Conservation (phyloP, 2,329 filamentous ascomycete species). For the Thermothelomyces thermophilus region DNA sequence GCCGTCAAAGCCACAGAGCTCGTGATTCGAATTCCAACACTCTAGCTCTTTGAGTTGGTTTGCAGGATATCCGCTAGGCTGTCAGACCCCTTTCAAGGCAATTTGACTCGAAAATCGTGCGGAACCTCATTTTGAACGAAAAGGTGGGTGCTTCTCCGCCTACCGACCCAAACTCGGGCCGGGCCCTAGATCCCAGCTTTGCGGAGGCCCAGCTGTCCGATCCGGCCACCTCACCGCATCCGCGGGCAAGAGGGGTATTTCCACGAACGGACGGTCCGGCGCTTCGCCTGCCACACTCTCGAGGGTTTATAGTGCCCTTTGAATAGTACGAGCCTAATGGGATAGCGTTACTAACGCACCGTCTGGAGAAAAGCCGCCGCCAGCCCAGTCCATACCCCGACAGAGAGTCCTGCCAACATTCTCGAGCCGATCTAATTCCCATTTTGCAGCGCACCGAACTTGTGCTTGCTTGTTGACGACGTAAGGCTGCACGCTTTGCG, state of each 20-base stretch:
- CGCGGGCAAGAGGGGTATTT: not conserved
- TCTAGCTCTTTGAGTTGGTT: not conserved
- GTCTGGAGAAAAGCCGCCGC: not conserved
- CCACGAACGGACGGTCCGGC: not conserved
- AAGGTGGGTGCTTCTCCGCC: constrained; percentile 21
- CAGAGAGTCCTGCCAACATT: too few species aligned
- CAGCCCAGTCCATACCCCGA: not conserved
- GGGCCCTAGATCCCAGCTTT: constrained; percentile 8
- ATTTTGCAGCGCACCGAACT: not conserved
- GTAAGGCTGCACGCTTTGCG: not conserved
- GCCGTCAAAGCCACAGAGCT: constrained; percentile 7
- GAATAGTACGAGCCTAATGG: not conserved
- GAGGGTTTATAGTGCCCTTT: not conserved
- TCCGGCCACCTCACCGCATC: not conserved
- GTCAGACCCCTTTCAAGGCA: not conserved
- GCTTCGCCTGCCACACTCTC: not conserved
- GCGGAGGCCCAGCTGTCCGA: not conserved
- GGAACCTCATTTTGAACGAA: constrained; percentile 3
- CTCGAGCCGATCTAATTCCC: not conserved
- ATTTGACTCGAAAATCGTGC: not conserved
- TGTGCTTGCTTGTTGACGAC: not conserved
- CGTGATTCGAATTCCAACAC: not conserved
- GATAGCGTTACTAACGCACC: not conserved
- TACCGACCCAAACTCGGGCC: constrained; percentile 12
- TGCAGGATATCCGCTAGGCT: not conserved